Conservation (phyloP, 805 yeast genomes). For the Lipomyces mesembrius region DNA sequence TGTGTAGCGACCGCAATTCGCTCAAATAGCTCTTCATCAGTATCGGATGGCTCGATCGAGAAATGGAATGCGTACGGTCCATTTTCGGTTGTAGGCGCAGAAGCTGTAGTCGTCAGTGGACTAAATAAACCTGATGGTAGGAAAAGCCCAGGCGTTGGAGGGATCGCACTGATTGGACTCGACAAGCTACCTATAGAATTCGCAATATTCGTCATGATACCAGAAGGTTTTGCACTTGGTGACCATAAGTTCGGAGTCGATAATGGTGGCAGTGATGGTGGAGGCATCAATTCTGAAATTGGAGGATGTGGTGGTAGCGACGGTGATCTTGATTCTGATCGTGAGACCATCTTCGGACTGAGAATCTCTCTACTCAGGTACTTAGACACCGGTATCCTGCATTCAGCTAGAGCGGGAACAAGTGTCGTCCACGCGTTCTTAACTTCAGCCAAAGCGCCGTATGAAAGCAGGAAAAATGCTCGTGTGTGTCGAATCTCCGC, state of each 20-base stretch:
- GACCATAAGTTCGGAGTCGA: slow-evolving; percentile 24
- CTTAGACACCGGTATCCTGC: slow-evolving; percentile 15
- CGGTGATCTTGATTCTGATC: neutral
- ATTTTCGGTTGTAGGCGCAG: slow-evolving; percentile 27
- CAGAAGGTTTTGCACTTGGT: slow-evolving; percentile 5
- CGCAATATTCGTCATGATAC: neutral
- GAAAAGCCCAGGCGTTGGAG: slow-evolving; percentile 26
- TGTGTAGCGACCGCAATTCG: slow-evolving; percentile 65
- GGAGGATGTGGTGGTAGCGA: slow-evolving; percentile 2
- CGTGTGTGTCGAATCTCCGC: slow-evolving; percentile 69
- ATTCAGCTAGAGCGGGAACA: slow-evolving; percentile 41
- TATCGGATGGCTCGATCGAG: slow-evolving; percentile 49
- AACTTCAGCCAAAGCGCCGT: slow-evolving; percentile 68
- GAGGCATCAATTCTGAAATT: slow-evolving; percentile 22
- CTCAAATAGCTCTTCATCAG: slow-evolving; percentile 69
- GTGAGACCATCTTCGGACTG: neutral
- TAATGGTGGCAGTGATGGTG: slow-evolving; percentile 21
- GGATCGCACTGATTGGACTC: slow-evolving; percentile 6
- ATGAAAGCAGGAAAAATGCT: slow-evolving; percentile 62
- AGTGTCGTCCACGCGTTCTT: slow-evolving; percentile 64
- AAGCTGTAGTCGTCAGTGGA: slow-evolving; percentile 9
- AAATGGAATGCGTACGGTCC: slow-evolving; percentile 32
- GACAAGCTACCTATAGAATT: neutral
- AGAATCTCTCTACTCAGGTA: slow-evolving; percentile 5
- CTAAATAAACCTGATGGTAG: slow-evolving; percentile 18